Conservation (phyloP, 768 basidiomycete genomes). For the Russula olivacea region DNA sequence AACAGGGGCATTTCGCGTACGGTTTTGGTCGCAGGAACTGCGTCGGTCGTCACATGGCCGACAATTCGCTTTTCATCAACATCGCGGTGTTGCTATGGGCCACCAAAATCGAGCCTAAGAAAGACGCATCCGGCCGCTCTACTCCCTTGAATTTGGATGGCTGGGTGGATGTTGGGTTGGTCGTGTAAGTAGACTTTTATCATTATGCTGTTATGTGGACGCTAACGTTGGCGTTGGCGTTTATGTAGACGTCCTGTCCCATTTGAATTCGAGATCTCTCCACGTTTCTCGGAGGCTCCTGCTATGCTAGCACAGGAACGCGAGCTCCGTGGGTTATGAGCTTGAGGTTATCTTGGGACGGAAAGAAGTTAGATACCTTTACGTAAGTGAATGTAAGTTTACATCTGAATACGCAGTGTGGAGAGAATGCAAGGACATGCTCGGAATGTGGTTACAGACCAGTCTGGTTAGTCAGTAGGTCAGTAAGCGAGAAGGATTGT, state of each 20-base stretch:
- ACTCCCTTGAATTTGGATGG: background rate
- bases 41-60: background rate
- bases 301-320: background rate
- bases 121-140: background rate
- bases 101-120: background rate
- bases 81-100: background rate
- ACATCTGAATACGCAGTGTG: background rate
- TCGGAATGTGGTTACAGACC: background rate
- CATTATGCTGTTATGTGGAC: background rate
- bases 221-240: background rate
- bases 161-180: background rate
- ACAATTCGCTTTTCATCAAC: background rate
- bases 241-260: background rate
- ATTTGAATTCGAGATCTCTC: background rate
- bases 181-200: background rate
- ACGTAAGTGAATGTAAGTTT: too few species aligned
- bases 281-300: background rate
- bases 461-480: too few species aligned
- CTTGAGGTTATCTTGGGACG: too few species aligned
- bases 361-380: too few species aligned
- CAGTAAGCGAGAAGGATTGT: too few species aligned
- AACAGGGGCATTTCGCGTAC: background rate
- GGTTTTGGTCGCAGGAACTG: background rate
- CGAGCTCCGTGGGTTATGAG: background rate
- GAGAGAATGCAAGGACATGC: background rate